Percentiles rank a stretch among this genome's conserved stretches.
These are phyloP conservation scores for Beauveria australis DNA, from an alignment of 2,329 filamentous ascomycete genomes.

Conservation along the genomic window DNA sequence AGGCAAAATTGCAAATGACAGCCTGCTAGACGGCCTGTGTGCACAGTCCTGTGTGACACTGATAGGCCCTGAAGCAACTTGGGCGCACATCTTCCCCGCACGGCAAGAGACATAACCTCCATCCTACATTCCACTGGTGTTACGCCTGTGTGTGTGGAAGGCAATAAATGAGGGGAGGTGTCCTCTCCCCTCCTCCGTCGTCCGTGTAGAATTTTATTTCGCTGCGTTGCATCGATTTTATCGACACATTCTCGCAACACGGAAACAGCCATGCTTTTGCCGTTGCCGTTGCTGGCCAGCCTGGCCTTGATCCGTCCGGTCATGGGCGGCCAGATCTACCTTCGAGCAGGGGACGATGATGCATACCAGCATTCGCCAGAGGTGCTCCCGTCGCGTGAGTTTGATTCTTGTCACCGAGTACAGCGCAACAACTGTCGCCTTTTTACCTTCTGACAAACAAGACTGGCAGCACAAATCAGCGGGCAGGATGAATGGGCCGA, in stretches of 20 bases:
- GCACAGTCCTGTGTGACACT: no score
- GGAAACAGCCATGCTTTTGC: neutral
- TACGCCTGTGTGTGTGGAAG: no score
- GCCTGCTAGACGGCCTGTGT: no score
- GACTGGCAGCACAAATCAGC: slow-evolving; percentile 21
- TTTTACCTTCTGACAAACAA: neutral
- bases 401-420: no score
- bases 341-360: neutral
- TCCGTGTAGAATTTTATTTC: neutral
- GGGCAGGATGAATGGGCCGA: slow-evolving; percentile 40
- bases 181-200: neutral
- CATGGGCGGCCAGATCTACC: neutral
- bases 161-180: neutral
- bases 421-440: neutral
- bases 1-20: no score
- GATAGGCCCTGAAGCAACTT: no score
- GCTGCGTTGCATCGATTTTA: neutral
- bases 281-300: neutral
- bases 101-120: no score
- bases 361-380: slow-evolving; percentile 1
- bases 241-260: neutral
- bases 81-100: no score
- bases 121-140: neutral
- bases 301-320: neutral
- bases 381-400: slow-evolving; percentile 8